A percentile compares a stretch with the other conserved stretches of the same genome.
These are phyloP conservation scores for Fusarium odoratissimum DNA, from an alignment of 2,329 filamentous ascomycete genomes.

Conservation along the genomic window DNA sequence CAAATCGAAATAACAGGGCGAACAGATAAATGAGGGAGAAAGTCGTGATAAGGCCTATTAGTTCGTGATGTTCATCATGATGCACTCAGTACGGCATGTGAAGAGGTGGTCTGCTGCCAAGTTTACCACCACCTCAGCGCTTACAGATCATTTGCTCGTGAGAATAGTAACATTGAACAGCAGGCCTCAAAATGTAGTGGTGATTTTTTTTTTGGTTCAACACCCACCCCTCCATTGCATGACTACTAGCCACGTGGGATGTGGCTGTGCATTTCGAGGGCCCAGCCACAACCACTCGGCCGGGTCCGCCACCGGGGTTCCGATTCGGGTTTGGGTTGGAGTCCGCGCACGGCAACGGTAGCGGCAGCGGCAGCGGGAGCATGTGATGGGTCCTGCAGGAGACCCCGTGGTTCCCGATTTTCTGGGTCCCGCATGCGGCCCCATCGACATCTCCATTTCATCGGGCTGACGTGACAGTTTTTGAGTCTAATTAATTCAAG, in stretches of 20 bases:
- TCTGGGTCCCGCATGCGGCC: constrained; percentile 24
- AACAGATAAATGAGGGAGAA: background rate
- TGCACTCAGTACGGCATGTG: constrained; percentile 13
- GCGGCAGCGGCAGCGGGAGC: background rate
- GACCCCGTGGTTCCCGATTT: constrained; percentile 29
- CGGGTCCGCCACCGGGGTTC: constrained; percentile 42
- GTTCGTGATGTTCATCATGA: constrained; percentile 15
- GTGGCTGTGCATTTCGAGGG: constrained; percentile 33
- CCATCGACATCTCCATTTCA: background rate
- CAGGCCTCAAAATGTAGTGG: constrained; percentile 31
- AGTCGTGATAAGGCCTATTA: constrained; percentile 2
- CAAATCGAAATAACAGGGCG: background rate
- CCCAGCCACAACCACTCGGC: constrained; percentile 36
- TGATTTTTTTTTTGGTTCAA: background rate
- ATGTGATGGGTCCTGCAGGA: constrained; percentile 41
- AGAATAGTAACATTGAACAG: constrained; percentile 2
- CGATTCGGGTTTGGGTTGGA: constrained; percentile 38
- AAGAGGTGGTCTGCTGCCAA: constrained; percentile 35
- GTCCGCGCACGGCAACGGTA: constrained; percentile 3
- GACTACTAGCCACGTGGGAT: constrained; percentile 39
- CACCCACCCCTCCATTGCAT: background rate
- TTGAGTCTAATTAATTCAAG: background rate
- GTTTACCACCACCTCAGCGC: constrained; percentile 20
- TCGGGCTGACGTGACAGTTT: constrained; percentile 2
- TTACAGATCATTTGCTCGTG: constrained; percentile 18